Evolutionary conservation across 2,329 filamentous ascomycete genomes (phyloP).

Genomic region (Boeremia exigua): DNA sequence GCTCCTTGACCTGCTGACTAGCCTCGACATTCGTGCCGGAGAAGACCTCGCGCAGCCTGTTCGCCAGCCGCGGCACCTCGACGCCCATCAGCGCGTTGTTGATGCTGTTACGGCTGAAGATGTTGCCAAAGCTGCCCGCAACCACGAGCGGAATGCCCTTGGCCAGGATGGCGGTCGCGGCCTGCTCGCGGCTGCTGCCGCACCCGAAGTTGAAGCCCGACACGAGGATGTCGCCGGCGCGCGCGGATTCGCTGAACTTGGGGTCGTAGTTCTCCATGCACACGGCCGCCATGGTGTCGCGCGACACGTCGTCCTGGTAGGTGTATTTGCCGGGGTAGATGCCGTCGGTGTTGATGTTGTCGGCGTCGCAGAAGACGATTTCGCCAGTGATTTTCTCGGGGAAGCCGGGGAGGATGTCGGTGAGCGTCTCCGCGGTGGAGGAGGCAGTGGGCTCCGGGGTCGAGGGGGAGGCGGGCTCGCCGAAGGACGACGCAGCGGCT

Average conservation of each 20-base stretch:
- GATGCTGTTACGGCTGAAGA: conserved; percentile 79
- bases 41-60: conserved; percentile 70
- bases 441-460: conserved; percentile 29
- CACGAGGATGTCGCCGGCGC: conserved; percentile 79
- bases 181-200: conserved; percentile 81
- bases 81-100: conserved; percentile 79
- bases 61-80: conserved; percentile 71
- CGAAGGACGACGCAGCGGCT: conserved; percentile 60
- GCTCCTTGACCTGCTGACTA: conserved; percentile 56
- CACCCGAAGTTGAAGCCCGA: conserved; percentile 89
- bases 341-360: conserved; percentile 89
- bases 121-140: conserved; percentile 81
- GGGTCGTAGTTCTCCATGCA: conserved; percentile 95
- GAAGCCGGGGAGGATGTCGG: conserved; percentile 83
- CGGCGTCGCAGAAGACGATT: conserved; percentile 84
- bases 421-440: conserved; percentile 52
- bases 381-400: conserved; percentile 83
- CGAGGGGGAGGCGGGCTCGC: conserved; percentile 41
- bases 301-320: conserved; percentile 82
- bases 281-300: conserved; percentile 82
- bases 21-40: conserved; percentile 33
- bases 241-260: conserved; percentile 68
- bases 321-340: conserved; percentile 94
- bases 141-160: conserved; percentile 82
- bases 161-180: conserved; percentile 84